Evolutionary conservation across 805 yeast species (phyloP), one percentile per base, ranked within the genome.

Genomic region (Candida suzukii): DNA sequence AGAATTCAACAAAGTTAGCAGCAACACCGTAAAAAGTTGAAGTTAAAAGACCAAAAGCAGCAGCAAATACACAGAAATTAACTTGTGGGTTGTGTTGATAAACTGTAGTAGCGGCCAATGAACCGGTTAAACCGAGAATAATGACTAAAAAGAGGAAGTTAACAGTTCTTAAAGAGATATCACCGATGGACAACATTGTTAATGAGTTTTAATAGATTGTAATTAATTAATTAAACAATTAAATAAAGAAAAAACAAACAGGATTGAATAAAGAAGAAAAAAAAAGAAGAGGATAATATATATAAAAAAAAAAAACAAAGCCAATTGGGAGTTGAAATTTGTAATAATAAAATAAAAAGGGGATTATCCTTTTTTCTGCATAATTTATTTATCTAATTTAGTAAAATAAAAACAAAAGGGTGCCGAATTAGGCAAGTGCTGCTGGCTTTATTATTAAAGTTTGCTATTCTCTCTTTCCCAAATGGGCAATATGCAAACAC

Each of bases 101-200:
- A 31, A 56, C 52, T 29, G 76, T 67, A 47, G 83, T 74, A 46
- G 86, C 85, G 44, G 87, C 82, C 56, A 91, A 76, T n/a, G 93
- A 83, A 52, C 88, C 96, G 50, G 93, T 77, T 56, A 91, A 73
- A 63, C 96, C 99, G 47, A 93, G 77, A 42, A 80, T 76, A 56
- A 90, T 77, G 45, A 80, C 79, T 49, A 88, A 74, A 66, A 87
- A 80, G 54, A 78, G 68, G 57, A 90, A 83, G 73, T 87, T 84
- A 40, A 80, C 52, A 35, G 64, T 68, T 72, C 99, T 85, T 55
- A 88, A 74, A 49, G 80, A 64, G 52, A 80, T 68, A 67, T 88
- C 96, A 54, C 83, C 80, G 56, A 78, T 73, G 42, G 88, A 80
- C 61, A 83, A 72, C 66, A 58, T 58, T 38, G 19, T 44, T 29